These are phyloP conservation scores for Triticum aestivum DNA, from an alignment of 176 grass and related monocot genomes.

Conservation along the genomic window DNA sequence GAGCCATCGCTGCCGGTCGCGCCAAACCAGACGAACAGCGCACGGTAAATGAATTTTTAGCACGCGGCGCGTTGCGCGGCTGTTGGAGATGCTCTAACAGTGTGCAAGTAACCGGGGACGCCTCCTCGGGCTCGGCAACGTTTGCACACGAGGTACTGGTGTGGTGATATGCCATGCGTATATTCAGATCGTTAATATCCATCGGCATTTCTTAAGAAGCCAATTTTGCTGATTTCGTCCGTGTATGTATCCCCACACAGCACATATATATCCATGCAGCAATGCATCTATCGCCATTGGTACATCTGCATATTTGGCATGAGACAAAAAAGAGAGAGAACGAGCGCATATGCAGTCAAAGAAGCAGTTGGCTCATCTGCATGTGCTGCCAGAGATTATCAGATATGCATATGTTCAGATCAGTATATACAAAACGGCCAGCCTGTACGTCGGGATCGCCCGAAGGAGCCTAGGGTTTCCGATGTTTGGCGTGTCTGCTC, in stretches of 20 bases:
- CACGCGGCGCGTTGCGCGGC: too few species aligned
- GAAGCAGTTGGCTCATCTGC: conserved; percentile 10
- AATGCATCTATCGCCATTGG: neutral
- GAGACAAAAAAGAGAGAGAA: neutral
- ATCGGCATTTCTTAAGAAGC: neutral
- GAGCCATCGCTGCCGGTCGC: too few species aligned
- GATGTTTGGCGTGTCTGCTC: neutral
- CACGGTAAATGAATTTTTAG: too few species aligned
- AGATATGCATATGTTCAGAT: neutral
- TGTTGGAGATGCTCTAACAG: too few species aligned
- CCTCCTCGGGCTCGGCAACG: too few species aligned
- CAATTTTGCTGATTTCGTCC: neutral
- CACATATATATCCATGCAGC: neutral
- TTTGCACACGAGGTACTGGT: too few species aligned
- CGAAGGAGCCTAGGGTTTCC: neutral
- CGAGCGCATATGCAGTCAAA: neutral
- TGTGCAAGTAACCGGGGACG: too few species aligned
- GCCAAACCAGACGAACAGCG: too few species aligned
- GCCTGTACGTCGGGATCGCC: neutral
- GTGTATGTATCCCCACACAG: neutral
- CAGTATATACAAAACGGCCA: neutral
- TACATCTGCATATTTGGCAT: neutral
- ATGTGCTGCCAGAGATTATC: neutral
- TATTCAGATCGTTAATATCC: neutral
- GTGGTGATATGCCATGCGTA: neutral